Conservation (phyloP, 495 filamentous ascomycete genomes). For the Cercophora samala region DNA sequence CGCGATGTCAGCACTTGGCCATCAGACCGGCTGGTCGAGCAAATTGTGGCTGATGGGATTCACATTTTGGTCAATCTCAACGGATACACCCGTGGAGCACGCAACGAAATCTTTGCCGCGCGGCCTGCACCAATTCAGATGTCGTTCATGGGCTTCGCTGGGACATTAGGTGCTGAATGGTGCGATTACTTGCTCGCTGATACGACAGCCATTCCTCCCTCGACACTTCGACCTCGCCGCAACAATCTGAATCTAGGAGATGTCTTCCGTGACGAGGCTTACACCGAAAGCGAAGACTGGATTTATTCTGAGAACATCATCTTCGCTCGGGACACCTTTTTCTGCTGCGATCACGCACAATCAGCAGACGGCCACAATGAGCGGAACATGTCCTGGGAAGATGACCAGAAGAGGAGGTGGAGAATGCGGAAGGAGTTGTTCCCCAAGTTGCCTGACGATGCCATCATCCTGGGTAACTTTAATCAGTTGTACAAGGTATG, state of each 20-base stretch:
- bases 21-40: conserved; percentile 77
- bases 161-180: conserved; percentile 95
- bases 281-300: conserved; percentile 68
- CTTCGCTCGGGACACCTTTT: conserved; percentile 93
- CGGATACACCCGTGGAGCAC: conserved; percentile 93
- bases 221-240: conserved; percentile 74
- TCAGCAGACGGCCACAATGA: conserved; percentile 77
- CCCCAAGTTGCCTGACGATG: conserved; percentile 75
- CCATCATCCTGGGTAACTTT: conserved; percentile 94
- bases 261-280: conserved; percentile 64
- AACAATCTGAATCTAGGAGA: conserved; percentile 71
- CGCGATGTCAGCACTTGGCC: conserved; percentile 85
- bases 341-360: conserved; percentile 96
- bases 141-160: conserved; percentile 99
- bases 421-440: conserved; percentile 94
- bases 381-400: conserved; percentile 68
- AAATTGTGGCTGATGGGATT: conserved; percentile 89
- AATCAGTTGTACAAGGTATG: conserved; percentile 98
- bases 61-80: conserved; percentile 98
- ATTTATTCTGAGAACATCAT: conserved; percentile 97
- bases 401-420: conserved; percentile 83
- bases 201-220: conserved; percentile 75
- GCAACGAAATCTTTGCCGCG: conserved; percentile 96
- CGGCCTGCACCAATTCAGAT: conserved; percentile 95
- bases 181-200: conserved; percentile 97